Base-by-base conservation (phyloP, 169 alveolate genomes). In the Plasmodium inui region DNA sequence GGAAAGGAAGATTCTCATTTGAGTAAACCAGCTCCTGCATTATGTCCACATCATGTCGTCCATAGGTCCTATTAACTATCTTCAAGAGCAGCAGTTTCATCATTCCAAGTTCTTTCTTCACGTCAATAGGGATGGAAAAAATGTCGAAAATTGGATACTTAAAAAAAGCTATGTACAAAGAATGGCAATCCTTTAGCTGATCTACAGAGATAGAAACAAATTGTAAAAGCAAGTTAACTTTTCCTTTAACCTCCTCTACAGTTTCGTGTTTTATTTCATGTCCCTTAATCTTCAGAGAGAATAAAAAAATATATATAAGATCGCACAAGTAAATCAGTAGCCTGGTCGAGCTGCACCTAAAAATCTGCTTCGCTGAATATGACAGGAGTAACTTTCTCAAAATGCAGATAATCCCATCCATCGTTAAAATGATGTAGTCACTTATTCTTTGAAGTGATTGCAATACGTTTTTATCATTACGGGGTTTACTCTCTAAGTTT, bases 251-350 rank as follows among this genome's bases (percentile, higher is more conserved):
- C 41, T 79, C 88, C 19, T 22, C 53, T 88, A 79, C 53, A 44
- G 22, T 4, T 17, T 79, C 61, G 1, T 30, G 67, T 0, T 32
- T 88, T 61, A 88, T 9, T 28, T 88, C 82, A 5, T 57, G 41
- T 70, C 83, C 83, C 53, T 79, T 79, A 72, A 76, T 78, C 82
- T 76, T 79, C 72, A 88, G 39, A 39, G 72, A 78, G 50, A 76
- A 88, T 79, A 88, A 88, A 79, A 79, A 88, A 10, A 88, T 37
- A 79, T 78, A 88, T 37, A 79, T 57, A 61, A 88, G 67, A 30
- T 88, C 94, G 19, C 90, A 88, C 30, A 79, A 14, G 50, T 88
- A 79, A 26, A 88, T 67, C 53, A 88, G 67, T 88, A 79, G 32
- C 34, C 61, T 88, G 8, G 57, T 46, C 17, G 83, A 50, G 22